Base-by-base conservation (phyloP, 2,329 filamentous ascomycete species). In the Ploettnerulaceae sp. region DNA sequence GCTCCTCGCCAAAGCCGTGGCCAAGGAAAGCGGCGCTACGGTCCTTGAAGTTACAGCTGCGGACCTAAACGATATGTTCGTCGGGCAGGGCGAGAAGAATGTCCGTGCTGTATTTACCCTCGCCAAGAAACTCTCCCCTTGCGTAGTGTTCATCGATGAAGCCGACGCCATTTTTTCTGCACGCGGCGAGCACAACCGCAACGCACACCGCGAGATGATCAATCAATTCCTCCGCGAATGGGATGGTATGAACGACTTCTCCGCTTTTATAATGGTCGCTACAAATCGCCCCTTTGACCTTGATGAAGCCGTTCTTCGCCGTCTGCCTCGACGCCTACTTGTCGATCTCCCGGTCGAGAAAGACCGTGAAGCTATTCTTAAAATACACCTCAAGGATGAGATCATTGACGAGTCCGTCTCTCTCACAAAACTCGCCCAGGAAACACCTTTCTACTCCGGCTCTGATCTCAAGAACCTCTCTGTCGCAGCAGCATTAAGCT, bases 181-280 rank as follows among this genome's bases (percentile, higher is more conserved):
- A 12, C 81, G 93, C 45, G 76, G 78, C 29, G 73, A 76, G 49
- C 82, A 80, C 57, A 76, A 86, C 22, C 79, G 79, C 5, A 82
- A 79, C 1, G 41, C 53, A 8, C 87, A 94, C 57, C 81, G 90
- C 39, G 91, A 96, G 64, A 84, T 93, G 45, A 90, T 97, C 66
- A 98, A 96, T 62, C 91, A 98, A 67, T 97, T 97, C 66, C 71
- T 98, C 39, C 85, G 89, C 44, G 91, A 97, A 65, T 97, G 91
- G 93, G 93, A 97, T 59, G 93, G 93, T 8, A 84, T 97, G 72
- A 72, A 73, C 44, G 85, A 86, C 57, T 77, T 82, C 36, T 86
- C 85, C 14, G 89, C 91, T 2, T 97, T 98, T 65, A 91, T 98
- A 66, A 96, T 98, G 89, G 89, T 97, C 0, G 91, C 93, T 21